Evolutionary conservation across 208 protist species (phyloP).

Genomic region (Trypanosoma theileri): DNA sequence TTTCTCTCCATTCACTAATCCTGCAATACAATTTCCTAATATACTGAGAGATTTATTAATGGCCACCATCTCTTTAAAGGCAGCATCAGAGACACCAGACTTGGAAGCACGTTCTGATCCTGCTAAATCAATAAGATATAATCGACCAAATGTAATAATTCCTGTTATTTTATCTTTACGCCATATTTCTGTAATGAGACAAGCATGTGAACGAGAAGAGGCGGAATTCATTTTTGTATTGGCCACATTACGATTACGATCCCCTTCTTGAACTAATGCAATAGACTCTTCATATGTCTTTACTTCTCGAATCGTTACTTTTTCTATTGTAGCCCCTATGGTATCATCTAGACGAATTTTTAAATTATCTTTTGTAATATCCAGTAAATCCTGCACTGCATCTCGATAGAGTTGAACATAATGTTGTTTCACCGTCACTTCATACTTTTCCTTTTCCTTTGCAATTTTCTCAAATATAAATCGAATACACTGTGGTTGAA

Average conservation of each 20-base stretch:
- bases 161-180: conserved; percentile 48
- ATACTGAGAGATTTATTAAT: conserved; percentile 59
- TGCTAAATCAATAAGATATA: conserved; percentile 74
- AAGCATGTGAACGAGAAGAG: conserved; percentile 80
- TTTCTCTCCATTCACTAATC: conserved; percentile 44
- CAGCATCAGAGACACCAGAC: conserved; percentile 72
- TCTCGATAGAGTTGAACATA: conserved; percentile 67
- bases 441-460: conserved; percentile 64
- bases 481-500: conserved; percentile 20
- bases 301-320: conserved; percentile 77
- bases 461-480: conserved; percentile 26
- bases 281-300: conserved; percentile 83
- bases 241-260: conserved; percentile 76
- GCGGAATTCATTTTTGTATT: conserved; percentile 90
- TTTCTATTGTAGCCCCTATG: conserved; percentile 22
- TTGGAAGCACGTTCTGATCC: conserved; percentile 77
- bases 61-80: conserved; percentile 77
- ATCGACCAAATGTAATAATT: conserved; percentile 62
- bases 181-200: conserved; percentile 83
- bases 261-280: conserved; percentile 82
- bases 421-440: conserved; percentile 57
- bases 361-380: conserved; percentile 35
- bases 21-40: conserved; percentile 48
- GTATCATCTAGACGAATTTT: conserved; percentile 13
- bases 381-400: conserved; percentile 53